Base-by-base conservation (phyloP, 257 asterid species). In the Thymus quinquecostatus region DNA sequence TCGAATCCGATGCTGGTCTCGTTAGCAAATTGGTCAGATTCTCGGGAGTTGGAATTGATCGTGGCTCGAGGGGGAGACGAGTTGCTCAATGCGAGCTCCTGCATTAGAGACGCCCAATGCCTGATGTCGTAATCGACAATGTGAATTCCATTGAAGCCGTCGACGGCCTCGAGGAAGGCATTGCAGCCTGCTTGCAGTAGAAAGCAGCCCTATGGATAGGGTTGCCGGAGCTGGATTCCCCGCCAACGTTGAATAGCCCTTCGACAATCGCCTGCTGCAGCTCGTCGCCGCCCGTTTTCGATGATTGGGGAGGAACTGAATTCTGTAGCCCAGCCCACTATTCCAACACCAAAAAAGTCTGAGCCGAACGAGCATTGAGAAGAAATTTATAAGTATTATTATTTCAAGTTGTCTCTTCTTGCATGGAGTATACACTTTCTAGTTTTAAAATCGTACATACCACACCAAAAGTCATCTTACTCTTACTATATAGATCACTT, bases 141-240 rank as follows among this genome's bases (percentile, higher is more conserved):
- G 53, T 83, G 91, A 60, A 86, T 67, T 2, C 76, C 57, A 36
- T 71, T 72, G 1, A 61, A 72, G 7, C 84, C 86, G 12, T 75
- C 83, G 14, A 86, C 54, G 10, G 76, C 86, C 41, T 87, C 94
- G 0, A 83, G 79, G 48, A 87, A 60, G 32, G 89, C 86, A 30
- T 84, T 85, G 67, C 82, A 77, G 99, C 90, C 81, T 94, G 95
- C 87, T 89, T 89, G 78, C 85, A 89, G 69, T 91, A 87, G 73
- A 89, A 91, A 78, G 97, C 91, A 78, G 97, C 97, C 92, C 96
- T 79, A 8, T 69, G 59, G 73, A 91, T 87, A 78, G 99, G 97
- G 86, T 86, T 94, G 48, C 95, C 95, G 84, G 96, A 75, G 75
- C 80, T 1, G 85, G 77, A 70, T 91, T 89, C 71, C 97, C 97